These are phyloP conservation scores for Cercospora sojina DNA, from an alignment of 2,329 filamentous ascomycete species.

Conservation along the genomic window DNA sequence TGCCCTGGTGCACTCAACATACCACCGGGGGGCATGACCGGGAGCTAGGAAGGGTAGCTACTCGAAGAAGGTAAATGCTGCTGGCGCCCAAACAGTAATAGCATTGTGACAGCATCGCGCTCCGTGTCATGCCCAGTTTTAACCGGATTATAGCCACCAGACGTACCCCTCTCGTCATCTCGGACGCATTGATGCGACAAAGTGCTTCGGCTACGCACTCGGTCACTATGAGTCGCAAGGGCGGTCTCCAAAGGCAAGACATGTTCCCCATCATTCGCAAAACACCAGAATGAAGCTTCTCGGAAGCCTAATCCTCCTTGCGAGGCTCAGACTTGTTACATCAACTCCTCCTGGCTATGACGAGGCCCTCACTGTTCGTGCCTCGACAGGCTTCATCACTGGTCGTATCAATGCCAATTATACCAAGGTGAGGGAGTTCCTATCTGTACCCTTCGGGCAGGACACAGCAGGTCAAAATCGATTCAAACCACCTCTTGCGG, in stretches of 20 bases:
- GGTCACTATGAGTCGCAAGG: background rate
- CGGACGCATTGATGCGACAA: background rate
- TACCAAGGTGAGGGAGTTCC: constrained; percentile 18
- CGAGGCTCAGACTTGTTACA: background rate
- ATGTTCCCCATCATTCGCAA: background rate
- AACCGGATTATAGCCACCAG: constrained; percentile 2
- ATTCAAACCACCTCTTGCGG: constrained; percentile 12
- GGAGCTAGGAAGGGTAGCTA: background rate
- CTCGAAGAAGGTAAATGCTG: background rate
- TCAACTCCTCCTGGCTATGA: background rate
- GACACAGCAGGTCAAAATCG: constrained; percentile 19
- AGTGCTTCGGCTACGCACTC: background rate
- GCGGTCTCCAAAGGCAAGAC: background rate
- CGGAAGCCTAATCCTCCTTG: background rate
- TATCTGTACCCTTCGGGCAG: constrained; percentile 19
- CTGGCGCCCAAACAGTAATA: background rate
- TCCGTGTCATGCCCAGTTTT: background rate
- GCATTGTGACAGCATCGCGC: background rate
- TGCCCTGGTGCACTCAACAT: background rate
- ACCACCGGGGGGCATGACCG: background rate
- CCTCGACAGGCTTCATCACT: constrained; percentile 3
- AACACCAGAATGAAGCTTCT: background rate
- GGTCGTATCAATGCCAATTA: background rate
- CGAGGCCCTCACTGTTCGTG: background rate
- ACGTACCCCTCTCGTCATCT: background rate